Base-by-base conservation (phyloP, 805 yeast genomes). In the Yamadazyma takamatsuzukensis region DNA sequence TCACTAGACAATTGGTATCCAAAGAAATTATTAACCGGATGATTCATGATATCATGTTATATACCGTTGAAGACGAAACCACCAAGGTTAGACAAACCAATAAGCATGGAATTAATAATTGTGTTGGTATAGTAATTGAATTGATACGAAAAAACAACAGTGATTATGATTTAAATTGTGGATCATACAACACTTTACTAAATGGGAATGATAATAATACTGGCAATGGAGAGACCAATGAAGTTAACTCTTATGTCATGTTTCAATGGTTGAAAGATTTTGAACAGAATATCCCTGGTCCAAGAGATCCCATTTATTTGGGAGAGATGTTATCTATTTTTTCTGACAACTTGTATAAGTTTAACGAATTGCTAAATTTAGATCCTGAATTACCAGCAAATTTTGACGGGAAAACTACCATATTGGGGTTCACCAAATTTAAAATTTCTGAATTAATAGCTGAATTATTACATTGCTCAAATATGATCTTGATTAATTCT, bases 381-480 rank as follows among this genome's bases (percentile, higher is more conserved):
- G 56, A 50, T 4, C 56, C 57, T 13, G 50, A 46, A 18, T 37
- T 49, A 8, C 57, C 56, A 1, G 26, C 38, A 4, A 33, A 40
- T 15, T 38, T 36, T 10, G 25, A 34, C 13, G 35, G 41, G 4
- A 30, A 35, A 12, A 23, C 41, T 4, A 36, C 50, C 48, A 88
- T 93, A 2, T 62, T 93, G 15, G 98, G 98, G 0, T 86, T 90
- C 55, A 95, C 89, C 48, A 72, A 89, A 43, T 89, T 93, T 61
- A 85, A 88, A 51, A 75, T 93, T 15, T 80, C 95, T 40, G 99
- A 93, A 59, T 65, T 93, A 32, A 77, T 93, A 30, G 98, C 98
- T 0, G 99, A 93, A 51, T 68, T 93, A 25, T 69, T 93, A 36
- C 98, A 93, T 59, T 93, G 99, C 53, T 87, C 96, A n/a, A 93